Base-by-base conservation (phyloP, 2,329 filamentous ascomycete species). In the Colletotrichum sp. region DNA sequence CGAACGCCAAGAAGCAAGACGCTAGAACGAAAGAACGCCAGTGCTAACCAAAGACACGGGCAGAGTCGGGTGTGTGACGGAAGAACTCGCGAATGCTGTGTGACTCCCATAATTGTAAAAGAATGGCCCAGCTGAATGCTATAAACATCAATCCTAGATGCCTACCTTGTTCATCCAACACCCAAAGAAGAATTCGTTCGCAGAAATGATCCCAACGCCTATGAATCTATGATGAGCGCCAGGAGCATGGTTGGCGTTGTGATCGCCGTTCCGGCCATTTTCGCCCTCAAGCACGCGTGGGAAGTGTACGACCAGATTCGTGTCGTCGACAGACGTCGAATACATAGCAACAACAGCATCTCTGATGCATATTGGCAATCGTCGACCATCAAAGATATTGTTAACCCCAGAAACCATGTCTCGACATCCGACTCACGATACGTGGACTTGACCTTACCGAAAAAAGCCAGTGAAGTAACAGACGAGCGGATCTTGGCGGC, bases 401-500 rank as follows among this genome's bases (percentile, higher is more conserved):
- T 83, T 65, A 84, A 84, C 21, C 80, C 77, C 0, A 72, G 72
- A 7, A 70, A 77, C 9, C 78, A 82, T 28, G 32, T 74, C 3
- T 71, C 77, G 10, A 28, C 24, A 32, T 60, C 30, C 16, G 83
- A 84, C 65, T 80, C 79, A 4, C 78, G 80, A 6, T 80, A 74
- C 55, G 78, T 81, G 4, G 78, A 79, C 0, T 77, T 84, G 15
- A 64, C 80, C 2, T 69, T 83, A 15, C 77, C 80, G 0, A 16
- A 68, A 2, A 63, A 74, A 8, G 72, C 78, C 21, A 44, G 55
- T 2, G 4, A 69, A 15, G 49, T 81, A 2, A 77, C 80, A 3
- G 82, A 84, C 44, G 80, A 83, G 34, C 69, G 62, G 4, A 60
- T 84, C 7, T 72, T 84, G 28, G 80, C 83, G 1, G 78, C 77